Base-by-base conservation (phyloP, 495 filamentous ascomycete genomes). In the Penicillium silybi region DNA sequence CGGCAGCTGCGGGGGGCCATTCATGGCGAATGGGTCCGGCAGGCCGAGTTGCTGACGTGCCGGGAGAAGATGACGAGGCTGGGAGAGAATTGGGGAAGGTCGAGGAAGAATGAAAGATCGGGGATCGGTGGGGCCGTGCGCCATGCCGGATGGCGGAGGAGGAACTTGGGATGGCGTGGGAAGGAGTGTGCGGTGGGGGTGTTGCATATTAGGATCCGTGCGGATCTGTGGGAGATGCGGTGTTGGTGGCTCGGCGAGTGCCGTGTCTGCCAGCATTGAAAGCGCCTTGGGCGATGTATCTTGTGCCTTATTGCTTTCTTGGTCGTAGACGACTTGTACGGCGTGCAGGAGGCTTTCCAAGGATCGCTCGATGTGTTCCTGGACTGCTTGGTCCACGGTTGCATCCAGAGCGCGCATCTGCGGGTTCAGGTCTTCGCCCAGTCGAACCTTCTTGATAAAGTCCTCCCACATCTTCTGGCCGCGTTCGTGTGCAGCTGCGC, bases 101-200 rank as follows among this genome's bases (percentile, higher is more conserved):
- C 63, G 72, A 13, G 72, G 72, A 10, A 73, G 63, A 23, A 75
- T 64, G 50, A 70, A 75, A 1, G 65, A 59, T 22, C 71, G 68
- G 10, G 69, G 71, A 37, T 74, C 69, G 8, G 66, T 65, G 11
- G 69, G 69, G 3, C 67, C 64, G 48, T 70, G 68, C 25, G 54
- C 43, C 34, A 63, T 52, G 10, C 50, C 47, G 20, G 54, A 50
- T 17, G 53, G 54, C 15, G 58, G 50, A 13, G 40, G 56, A 32
- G 46, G 52, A 6, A 26, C 48, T n/a, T 43, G 38, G 23, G 59
- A 52, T 26, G 61, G 63, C 32, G 70, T 68, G 4, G 63, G 66
- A 19, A 67, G 56, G 29, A 71, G 50, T 13, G 64, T 44, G 16
- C 64, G 67, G 47, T 64, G 67, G n/a, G 50, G 25, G n/a, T 58